Evolutionary conservation across 176 grass and related monocot genomes (phyloP).

Genomic region (Oryza rufipogon): DNA sequence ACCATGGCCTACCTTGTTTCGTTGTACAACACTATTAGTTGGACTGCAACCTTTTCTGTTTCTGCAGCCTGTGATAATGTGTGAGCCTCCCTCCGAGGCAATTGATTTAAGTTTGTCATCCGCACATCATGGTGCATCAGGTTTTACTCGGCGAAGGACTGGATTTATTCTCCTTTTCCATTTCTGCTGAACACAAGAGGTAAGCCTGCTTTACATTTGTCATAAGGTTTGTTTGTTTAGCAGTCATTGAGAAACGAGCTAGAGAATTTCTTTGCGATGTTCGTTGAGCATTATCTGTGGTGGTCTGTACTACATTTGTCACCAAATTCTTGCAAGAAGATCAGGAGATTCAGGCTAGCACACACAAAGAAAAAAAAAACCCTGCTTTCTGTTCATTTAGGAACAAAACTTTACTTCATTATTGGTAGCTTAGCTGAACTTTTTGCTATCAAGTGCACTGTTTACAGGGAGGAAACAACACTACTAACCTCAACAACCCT

Average conservation of each 20-base stretch:
- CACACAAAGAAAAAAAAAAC: not conserved
- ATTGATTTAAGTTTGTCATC: not conserved
- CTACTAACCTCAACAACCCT: not conserved
- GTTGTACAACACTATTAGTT: not conserved
- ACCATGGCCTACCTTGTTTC: too few species aligned
- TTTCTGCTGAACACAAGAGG: not conserved
- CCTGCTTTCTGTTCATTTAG: not conserved
- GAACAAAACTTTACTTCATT: not conserved
- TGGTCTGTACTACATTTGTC: not conserved
- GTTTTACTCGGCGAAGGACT: too few species aligned
- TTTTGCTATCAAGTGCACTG: not conserved
- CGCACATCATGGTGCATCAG: not conserved
- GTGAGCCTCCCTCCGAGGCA: not conserved
- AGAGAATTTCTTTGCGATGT: not conserved
- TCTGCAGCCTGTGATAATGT: not conserved
- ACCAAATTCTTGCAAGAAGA: not conserved
- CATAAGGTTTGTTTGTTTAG: not conserved
- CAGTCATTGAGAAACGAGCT: not conserved
- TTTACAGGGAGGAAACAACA: not conserved
- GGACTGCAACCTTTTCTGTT: not conserved
- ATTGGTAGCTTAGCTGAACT: not conserved
- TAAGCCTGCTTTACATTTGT: not conserved
- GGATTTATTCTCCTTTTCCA: not conserved
- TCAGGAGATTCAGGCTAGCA: not conserved
- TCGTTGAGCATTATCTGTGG: not conserved